Base-by-base conservation (phyloP, 371 early-diverging fungal species). In the Mortierella polycephala region DNA sequence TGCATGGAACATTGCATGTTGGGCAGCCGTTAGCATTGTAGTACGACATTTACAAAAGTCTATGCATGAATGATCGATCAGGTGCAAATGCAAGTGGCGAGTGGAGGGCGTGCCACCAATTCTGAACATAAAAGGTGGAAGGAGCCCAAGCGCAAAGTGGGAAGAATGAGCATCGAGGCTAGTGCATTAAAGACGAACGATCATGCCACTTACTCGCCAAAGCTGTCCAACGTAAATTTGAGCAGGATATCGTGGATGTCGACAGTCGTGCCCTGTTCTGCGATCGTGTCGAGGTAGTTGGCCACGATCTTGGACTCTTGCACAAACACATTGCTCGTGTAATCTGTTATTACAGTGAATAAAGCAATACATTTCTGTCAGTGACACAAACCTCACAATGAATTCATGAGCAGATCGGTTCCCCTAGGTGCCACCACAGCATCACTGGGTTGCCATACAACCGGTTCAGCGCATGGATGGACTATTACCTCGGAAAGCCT, bases 401-500 rank as follows among this genome's bases (percentile, higher is more conserved):
- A 37, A 13, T 14, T 14, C 7, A 37, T 37, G 30, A 37, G 2
- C 14, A 18, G 53, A 23, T 20, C 20, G 47, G 10, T 12, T 14
- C 9, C 13, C 37, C 20, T 2, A 37, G 12, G 14, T 60, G 16
- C 4, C 46, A 37, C 47, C 39, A 2, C 49, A 60, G 47, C 14
- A 12, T 49, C 30, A 49, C 39, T n/a, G 12, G 2, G 23, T 5
- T 39, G 0, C n/a, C 42, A 42, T 20, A 13, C 37, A 30, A 30
- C 4, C 30, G 30, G 30, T 30, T 30, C 30, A 30, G 30, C 30
- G 30, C 30, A 30, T 30, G 30, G 4, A 1, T 30, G 30, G 30
- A 89, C 16, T 87, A 44, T 82, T 84, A 69, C 91, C 90, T 75
- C 90, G 82, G 69, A 92, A 92, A 64, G 91, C 92, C 74, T 86